These are phyloP conservation scores for Phytophthora meadii DNA, from an alignment of 352 stramenopile genomes.

Conservation along the genomic window DNA sequence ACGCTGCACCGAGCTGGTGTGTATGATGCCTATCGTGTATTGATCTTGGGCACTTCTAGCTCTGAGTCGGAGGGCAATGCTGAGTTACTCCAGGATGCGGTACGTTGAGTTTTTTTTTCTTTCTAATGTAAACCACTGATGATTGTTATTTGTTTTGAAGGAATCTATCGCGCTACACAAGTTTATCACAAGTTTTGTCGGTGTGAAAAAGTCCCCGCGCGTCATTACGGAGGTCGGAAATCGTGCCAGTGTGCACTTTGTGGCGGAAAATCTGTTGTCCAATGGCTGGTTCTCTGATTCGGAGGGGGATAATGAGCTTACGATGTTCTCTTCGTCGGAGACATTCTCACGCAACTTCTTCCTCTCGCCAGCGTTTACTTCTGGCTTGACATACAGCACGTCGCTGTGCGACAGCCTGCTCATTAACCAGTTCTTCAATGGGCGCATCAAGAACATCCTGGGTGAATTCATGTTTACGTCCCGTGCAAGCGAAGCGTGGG, in stretches of 20 bases:
- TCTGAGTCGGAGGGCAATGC: slow-evolving; percentile 63
- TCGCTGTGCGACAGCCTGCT: slow-evolving; percentile 87
- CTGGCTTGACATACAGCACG: slow-evolving; percentile 85
- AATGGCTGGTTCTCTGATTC: slow-evolving; percentile 72
- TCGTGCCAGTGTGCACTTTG: slow-evolving; percentile 84
- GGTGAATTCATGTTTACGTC: slow-evolving; percentile 88
- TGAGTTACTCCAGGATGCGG: slow-evolving; percentile 78
- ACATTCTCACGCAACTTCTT: slow-evolving; percentile 83
- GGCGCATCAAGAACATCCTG: slow-evolving; percentile 88
- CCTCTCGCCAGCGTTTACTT: slow-evolving; percentile 81
- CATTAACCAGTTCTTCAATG: slow-evolving; percentile 91
- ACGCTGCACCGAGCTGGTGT: slow-evolving; percentile 73
- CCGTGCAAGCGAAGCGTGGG: slow-evolving; percentile 56
- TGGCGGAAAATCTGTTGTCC: slow-evolving; percentile 73
- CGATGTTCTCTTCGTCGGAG: slow-evolving; percentile 54
- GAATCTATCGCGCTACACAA: slow-evolving; percentile 86
- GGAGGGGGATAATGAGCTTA: slow-evolving; percentile 37
- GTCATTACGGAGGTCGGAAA: slow-evolving; percentile 87
- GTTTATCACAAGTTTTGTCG: slow-evolving; percentile 75
- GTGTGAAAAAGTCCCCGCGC: slow-evolving; percentile 57
- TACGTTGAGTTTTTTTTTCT: slow-evolving; percentile 24
- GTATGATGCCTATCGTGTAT: slow-evolving; percentile 66
- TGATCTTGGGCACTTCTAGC: slow-evolving; percentile 76
- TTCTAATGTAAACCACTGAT: too few species aligned
- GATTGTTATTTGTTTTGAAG: slow-evolving; percentile 17